phyloP scores from a whole-genome alignment of 371 early-diverging fungal species.

The Syncephalastrum sp. region DNA sequence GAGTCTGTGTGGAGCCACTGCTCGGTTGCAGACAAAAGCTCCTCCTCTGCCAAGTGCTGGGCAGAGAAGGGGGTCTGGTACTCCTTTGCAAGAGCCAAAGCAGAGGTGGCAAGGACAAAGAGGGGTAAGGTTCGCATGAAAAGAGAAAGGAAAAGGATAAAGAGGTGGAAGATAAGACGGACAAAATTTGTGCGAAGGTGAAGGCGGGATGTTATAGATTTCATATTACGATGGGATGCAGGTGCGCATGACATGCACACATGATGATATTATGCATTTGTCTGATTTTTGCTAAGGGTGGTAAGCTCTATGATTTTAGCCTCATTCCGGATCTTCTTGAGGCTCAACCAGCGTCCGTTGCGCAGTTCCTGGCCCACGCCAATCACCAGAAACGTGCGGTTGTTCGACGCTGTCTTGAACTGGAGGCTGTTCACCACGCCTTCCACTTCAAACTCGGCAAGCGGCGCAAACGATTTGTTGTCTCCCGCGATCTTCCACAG shows the following conservation, averaged over 20 bases:
- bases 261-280: background rate
- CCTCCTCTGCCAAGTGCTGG: constrained; percentile 13
- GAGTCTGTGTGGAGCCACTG: constrained; percentile 25
- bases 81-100: background rate
- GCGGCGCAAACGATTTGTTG: constrained; percentile 64
- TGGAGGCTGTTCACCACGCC: constrained; percentile 58
- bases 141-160: constrained; percentile 6
- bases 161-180: constrained; percentile 1
- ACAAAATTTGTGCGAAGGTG: background rate
- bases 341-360: constrained; percentile 88
- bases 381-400: constrained; percentile 62
- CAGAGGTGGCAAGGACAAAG: constrained; percentile 1
- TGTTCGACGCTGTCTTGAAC: constrained; percentile 48
- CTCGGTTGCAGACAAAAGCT: constrained; percentile 15
- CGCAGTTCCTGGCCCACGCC: constrained; percentile 88
- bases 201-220: too few species aligned
- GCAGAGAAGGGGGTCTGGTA: constrained; percentile 4
- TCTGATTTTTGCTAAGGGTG: constrained; percentile 4
- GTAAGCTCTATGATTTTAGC: constrained; percentile 53
- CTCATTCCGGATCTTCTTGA: constrained; percentile 70
- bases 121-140: constrained; percentile 3
- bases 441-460: constrained; percentile 58
- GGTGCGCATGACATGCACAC: background rate
- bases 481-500: constrained; percentile 82
- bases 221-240: background rate